phyloP scores from a whole-genome alignment of 1,284 basidiomycete species.

The Sporisorium iseilematis-ciliati region DNA sequence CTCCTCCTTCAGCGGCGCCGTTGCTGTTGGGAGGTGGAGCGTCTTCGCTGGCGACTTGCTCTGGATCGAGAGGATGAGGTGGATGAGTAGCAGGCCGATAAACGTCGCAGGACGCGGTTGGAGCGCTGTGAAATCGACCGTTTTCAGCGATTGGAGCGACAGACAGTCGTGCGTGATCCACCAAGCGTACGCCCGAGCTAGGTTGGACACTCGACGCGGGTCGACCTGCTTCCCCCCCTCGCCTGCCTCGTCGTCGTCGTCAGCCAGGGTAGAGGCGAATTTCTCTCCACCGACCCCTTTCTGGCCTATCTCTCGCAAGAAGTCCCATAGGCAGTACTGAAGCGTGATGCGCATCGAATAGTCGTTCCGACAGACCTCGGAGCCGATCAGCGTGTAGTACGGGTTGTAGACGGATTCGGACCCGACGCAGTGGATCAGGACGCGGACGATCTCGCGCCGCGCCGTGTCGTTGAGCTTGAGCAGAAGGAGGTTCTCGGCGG shows the following conservation, averaged over 20 bases:
- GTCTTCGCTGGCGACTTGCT: conserved; percentile 40
- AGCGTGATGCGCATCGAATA: conserved; percentile 87
- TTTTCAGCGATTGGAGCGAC: conserved; percentile 77
- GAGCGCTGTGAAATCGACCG: conserved; percentile 60
- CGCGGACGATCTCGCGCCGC: conserved; percentile 92
- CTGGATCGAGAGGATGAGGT: conserved; percentile 57
- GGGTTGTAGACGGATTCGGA: conserved; percentile 80
- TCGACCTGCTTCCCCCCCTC: conserved; percentile 9
- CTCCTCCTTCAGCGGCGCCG: conserved; percentile 3
- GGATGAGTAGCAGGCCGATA: conserved; percentile 55
- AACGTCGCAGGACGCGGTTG: conserved; percentile 41
- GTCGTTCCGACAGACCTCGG: conserved; percentile 64
- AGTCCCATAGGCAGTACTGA: conserved; percentile 97
- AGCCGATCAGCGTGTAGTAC: conserved; percentile 87
- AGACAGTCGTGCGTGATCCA: conserved; percentile 82
- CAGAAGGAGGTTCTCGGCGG: conserved; percentile 85
- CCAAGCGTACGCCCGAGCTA: conserved; percentile 85
- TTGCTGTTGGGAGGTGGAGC: conserved; percentile 33
- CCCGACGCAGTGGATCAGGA: conserved; percentile 91
- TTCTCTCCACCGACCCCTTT: conserved; percentile 84
- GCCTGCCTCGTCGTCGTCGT: conserved; percentile 72
- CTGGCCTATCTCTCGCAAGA: conserved; percentile 90
- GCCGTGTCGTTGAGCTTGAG: conserved; percentile 88
- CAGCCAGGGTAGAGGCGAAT: conserved; percentile 73
- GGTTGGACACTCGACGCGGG: conserved; percentile 74